Percentiles rank a stretch among this genome's conserved stretches.
These are phyloP conservation scores for Craterostigma plantagineum DNA, from an alignment of 257 asterid genomes.

Conservation along the genomic window DNA sequence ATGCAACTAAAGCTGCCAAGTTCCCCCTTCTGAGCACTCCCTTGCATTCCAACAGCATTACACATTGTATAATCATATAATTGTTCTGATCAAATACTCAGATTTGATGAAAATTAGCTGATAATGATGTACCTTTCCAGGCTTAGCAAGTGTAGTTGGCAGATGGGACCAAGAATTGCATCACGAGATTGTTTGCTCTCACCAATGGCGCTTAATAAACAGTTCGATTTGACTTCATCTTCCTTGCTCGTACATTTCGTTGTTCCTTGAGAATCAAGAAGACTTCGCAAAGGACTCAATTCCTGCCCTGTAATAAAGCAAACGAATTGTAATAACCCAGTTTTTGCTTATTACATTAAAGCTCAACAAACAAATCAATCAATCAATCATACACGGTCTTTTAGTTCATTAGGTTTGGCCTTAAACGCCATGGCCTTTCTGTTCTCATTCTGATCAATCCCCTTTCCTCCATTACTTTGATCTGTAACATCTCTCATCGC, in stretches of 20 bases:
- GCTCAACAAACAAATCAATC: background rate
- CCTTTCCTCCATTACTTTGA: too few relatives aligned
- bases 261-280: too few relatives aligned
- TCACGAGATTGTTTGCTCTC: conserved; percentile 28
- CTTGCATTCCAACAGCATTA: too few relatives aligned
- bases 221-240: too few relatives aligned
- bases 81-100: too few relatives aligned
- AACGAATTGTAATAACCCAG: background rate
- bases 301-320: conserved; percentile 24
- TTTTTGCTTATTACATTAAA: too few relatives aligned
- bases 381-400: conserved; percentile 45
- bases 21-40: background rate
- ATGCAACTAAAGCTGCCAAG: background rate
- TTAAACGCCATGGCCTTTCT: conserved; percentile 16
- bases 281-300: conserved; percentile 21
- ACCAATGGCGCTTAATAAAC: conserved; percentile 7
- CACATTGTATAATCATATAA: background rate
- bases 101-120: too few relatives aligned
- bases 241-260: too few relatives aligned
- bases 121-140: conserved; percentile 87
- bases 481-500: too few relatives aligned
- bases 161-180: conserved; percentile 47
- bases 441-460: conserved; percentile 16
- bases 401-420: conserved; percentile 31
- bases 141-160: conserved; percentile 48